Conservation (phyloP, 129 eudicot species). For the Saussurea involucrata region DNA sequence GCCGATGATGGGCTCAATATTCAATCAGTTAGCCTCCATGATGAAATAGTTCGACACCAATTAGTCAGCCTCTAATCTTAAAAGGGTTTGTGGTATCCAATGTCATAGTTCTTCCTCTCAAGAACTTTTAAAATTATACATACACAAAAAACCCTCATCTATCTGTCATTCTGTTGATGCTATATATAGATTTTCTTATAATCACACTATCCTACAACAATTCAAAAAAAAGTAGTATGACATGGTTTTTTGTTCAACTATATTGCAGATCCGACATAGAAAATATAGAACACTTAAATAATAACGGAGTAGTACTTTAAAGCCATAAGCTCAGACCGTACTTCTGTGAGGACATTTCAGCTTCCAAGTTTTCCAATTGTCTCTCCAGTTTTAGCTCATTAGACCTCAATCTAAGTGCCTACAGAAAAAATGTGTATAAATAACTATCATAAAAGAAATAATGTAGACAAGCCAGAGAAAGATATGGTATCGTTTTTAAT, state of each 20-base stretch:
- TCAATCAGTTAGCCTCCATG: not conserved
- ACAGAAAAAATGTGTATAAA: slow-evolving; percentile 19
- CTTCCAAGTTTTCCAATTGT: slow-evolving; percentile 72
- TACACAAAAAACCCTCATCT: not conserved
- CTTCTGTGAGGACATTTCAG: slow-evolving; percentile 82
- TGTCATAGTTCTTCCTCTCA: not conserved
- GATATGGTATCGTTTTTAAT: not conserved
- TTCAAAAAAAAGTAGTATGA: not conserved
- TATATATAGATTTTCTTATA: not conserved
- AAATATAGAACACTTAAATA: slow-evolving; percentile 4
- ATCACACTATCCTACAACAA: not conserved
- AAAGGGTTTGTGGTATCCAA: not conserved
- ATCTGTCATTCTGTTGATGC: not conserved
- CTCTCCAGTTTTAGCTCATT: slow-evolving; percentile 92
- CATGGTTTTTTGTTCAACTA: slow-evolving; percentile 8
- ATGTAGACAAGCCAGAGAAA: not conserved
- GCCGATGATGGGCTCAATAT: no score
- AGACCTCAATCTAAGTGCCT: slow-evolving; percentile 96
- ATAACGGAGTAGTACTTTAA: slow-evolving; percentile 26
- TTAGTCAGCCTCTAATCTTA: not conserved
- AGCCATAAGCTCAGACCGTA: slow-evolving; percentile 36
- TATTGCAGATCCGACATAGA: not conserved
- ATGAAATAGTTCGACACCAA: not conserved
- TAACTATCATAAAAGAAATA: slow-evolving; percentile 3
- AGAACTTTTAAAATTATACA: not conserved